Base-by-base conservation (phyloP, 2,329 filamentous ascomycete species). In the Trichoderma oligosporum region DNA sequence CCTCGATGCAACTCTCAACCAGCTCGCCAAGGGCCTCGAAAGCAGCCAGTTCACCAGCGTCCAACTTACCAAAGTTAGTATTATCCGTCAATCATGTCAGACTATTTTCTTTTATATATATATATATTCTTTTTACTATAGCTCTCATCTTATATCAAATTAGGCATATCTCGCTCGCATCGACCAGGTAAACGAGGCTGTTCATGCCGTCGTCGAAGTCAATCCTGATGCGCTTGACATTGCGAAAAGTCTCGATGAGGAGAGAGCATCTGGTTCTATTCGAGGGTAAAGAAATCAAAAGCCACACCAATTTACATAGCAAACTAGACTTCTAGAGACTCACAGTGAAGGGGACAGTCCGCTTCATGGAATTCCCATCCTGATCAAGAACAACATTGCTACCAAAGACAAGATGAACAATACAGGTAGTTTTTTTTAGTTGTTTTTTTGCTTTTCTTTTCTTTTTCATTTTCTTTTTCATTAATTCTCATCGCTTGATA, bases 381-480 rank as follows among this genome's bases (percentile, higher is more conserved):
- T 87, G 3, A 77, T 87, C 70, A 87, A 87, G 70, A 81, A 85
- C 69, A 86, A 84, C 66, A 85, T 86, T 58, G 83, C 80, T 24
- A 87, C 84, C 0, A 67, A 70, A 1, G 83, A 86, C 65, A 66
- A 76, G 61, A 83, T 84, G 80, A 79, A 83, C 65, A 86, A 82
- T 55, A 83, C 67, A 7, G 63, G 66, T 61, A n/a, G n/a, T n/a
- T n/a, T n/a, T n/a, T n/a, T n/a, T n/a, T n/a, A n/a, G n/a, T 53
- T 54, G 56, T 52, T 9, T 4, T 24, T n/a, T 36, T 2, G 6
- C 18, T 14, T 8, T 12, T 3, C 7, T 7, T 2, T 7, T n/a
- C n/a, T n/a, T n/a, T n/a, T n/a, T n/a, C n/a, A n/a, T n/a, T n/a
- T n/a, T n/a, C n/a, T 20, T 25, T 27, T 25, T 18, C 20, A 20